A percentile compares a stretch with the other conserved stretches of the same genome.
phyloP scores from a whole-genome alignment of 768 basidiomycete species.

The Lentinula aciculospora region DNA sequence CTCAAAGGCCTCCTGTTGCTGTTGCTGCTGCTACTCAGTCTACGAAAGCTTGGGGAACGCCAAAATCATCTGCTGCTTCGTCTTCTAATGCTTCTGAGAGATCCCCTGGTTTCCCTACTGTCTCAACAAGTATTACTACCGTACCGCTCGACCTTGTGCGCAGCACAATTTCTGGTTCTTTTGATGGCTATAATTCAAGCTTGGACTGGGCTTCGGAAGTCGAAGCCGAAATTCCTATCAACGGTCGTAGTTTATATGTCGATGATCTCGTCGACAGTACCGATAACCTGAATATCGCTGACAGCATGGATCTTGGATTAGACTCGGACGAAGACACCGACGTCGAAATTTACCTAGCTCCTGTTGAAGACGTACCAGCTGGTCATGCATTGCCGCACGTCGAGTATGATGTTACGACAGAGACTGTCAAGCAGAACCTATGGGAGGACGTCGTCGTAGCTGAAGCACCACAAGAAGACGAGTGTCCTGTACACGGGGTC shows the following conservation, averaged over 20 bases:
- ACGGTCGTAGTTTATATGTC: neutral
- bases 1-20: neutral
- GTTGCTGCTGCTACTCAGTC: neutral
- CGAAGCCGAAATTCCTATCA: neutral
- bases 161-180: neutral
- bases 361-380: neutral
- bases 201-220: slow-evolving; percentile 5
- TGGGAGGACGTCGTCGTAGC: neutral
- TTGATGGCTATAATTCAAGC: neutral
- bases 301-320: neutral
- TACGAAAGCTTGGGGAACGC: neutral
- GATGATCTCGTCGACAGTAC: neutral
- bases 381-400: neutral
- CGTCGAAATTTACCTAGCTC: neutral
- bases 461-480: neutral
- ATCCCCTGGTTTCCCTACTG: neutral
- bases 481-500: slow-evolving; percentile 1
- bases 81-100: neutral
- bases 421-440: neutral
- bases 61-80: neutral
- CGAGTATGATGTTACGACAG: neutral
- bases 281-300: neutral
- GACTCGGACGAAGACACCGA: neutral
- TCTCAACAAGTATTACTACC: neutral
- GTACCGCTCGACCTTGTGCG: neutral